Base-by-base conservation (phyloP, 1,284 basidiomycete genomes). In the Limonomyces culmigenus region DNA sequence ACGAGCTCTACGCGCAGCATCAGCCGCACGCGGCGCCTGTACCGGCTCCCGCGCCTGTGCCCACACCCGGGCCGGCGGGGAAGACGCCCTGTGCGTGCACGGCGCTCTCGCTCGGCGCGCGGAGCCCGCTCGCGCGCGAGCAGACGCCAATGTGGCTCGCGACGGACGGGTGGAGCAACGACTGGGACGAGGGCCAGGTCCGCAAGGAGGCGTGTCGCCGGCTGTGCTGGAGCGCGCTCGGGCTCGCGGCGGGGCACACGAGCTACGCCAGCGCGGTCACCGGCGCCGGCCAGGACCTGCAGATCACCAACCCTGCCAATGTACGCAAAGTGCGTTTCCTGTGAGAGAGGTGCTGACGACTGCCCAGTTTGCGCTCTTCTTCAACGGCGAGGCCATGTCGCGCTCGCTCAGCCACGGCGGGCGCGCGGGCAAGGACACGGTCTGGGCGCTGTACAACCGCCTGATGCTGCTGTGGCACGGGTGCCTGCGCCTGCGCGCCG, bases 341-440 rank as follows among this genome's bases (percentile, higher is more conserved):
- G n/a, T 16, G 20, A 32, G 19, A 29, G 44, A 37, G 43, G 19
- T 23, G 11, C 34, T 21, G 13, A 16, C 34, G 8, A 29, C 16
- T 15, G 37, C 37, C 8, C 44, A 83, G 79, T 75, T 70, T 48
- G 65, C 69, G 0, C 50, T 83, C 15, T 53, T 81, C 16, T 81
- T 81, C 49, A 74, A 76, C 1, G 78, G 74, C 10, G 77, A 81
- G 52, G n/a, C n/a, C n/a, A n/a, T n/a, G n/a, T n/a, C n/a, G n/a
- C n/a, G n/a, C n/a, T 60, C 65, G 12, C 50, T 19, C 41, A 49
- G 14, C 42, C 41, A 21, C 39, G 14, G 20, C 13, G 32, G 38
- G 3, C 43, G 59, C 34, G 57, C 63, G 2, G 58, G 63, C 4
- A 76, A 75, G 46, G 67, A 78, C 36, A 74, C 72, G 3, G 59